These are phyloP conservation scores for Penicillium verrucosum DNA, from an alignment of 2,329 filamentous ascomycete species.

Conservation along the genomic window DNA sequence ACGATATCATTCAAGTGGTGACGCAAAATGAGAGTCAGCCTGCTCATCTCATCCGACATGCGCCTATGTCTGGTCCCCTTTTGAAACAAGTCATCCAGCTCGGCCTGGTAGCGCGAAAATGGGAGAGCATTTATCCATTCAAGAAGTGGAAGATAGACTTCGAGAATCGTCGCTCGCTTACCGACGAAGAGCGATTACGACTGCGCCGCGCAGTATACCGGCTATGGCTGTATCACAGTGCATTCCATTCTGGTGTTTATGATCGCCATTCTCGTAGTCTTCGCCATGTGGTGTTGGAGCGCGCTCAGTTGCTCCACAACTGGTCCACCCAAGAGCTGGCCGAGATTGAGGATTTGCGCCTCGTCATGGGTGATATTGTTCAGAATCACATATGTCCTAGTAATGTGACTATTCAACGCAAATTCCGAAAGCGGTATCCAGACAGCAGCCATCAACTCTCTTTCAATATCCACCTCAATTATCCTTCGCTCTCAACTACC, in stretches of 20 bases:
- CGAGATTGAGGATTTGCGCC: constrained; percentile 58
- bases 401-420: constrained; percentile 58
- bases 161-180: constrained; percentile 54
- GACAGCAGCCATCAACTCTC: constrained; percentile 49
- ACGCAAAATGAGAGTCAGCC: constrained; percentile 60
- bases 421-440: constrained; percentile 56
- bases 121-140: constrained; percentile 60
- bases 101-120: constrained; percentile 55
- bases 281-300: constrained; percentile 48
- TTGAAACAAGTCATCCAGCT: constrained; percentile 54
- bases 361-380: constrained; percentile 55
- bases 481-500: constrained; percentile 32
- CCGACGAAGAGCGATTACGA: constrained; percentile 47
- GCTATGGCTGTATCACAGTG: constrained; percentile 58
- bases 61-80: constrained; percentile 54
- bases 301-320: constrained; percentile 57
- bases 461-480: constrained; percentile 54
- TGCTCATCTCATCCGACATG: constrained; percentile 52
- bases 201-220: constrained; percentile 59
- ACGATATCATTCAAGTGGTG: constrained; percentile 58
- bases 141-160: constrained; percentile 62
- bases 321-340: constrained; percentile 56
- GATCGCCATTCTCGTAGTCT: constrained; percentile 51
- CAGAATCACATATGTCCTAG: constrained; percentile 59
- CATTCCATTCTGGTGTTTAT: constrained; percentile 55